Percentiles rank a stretch among this genome's conserved stretches.
phyloP scores from a whole-genome alignment of 2,329 filamentous ascomycete species.

The Nemania diffusa region DNA sequence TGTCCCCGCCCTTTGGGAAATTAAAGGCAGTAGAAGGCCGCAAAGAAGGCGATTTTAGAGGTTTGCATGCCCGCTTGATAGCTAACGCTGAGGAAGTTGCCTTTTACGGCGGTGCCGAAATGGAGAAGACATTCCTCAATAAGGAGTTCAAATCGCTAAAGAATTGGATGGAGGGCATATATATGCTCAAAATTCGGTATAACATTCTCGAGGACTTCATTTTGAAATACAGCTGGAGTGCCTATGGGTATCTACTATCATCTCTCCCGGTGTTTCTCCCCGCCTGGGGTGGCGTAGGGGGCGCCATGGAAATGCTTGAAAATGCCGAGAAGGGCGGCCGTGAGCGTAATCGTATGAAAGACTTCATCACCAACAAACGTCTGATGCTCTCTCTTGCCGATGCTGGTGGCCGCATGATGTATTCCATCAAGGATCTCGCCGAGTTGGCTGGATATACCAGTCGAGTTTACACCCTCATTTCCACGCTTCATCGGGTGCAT shows the following conservation, averaged over 20 bases:
- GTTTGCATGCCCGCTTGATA: slow-evolving; percentile 88
- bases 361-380: slow-evolving; percentile 98
- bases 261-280: slow-evolving; percentile 94
- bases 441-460: slow-evolving; percentile 97
- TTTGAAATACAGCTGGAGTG: slow-evolving; percentile 98
- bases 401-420: slow-evolving; percentile 98
- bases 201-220: slow-evolving; percentile 99
- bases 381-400: slow-evolving; percentile 98
- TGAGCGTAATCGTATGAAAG: slow-evolving; percentile 91
- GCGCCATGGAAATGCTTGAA: slow-evolving; percentile 72
- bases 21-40: slow-evolving; percentile 95
- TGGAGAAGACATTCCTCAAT: slow-evolving; percentile 92
- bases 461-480: slow-evolving; percentile 93
- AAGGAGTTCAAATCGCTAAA: slow-evolving; percentile 92
- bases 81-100: slow-evolving; percentile 98
- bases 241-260: slow-evolving; percentile 93
- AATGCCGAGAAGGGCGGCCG: slow-evolving; percentile 64
- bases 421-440: slow-evolving; percentile 97
- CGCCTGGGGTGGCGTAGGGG: slow-evolving; percentile 88
- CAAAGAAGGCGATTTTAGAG: slow-evolving; percentile 94
- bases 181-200: slow-evolving; percentile 96
- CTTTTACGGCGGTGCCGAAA: slow-evolving; percentile 95
- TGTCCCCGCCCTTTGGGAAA: slow-evolving; percentile 96
- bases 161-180: slow-evolving; percentile 98
- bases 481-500: slow-evolving; percentile 92